Conservation (phyloP, 75 land plant genomes). For the Chamaecyparis obtusa region DNA sequence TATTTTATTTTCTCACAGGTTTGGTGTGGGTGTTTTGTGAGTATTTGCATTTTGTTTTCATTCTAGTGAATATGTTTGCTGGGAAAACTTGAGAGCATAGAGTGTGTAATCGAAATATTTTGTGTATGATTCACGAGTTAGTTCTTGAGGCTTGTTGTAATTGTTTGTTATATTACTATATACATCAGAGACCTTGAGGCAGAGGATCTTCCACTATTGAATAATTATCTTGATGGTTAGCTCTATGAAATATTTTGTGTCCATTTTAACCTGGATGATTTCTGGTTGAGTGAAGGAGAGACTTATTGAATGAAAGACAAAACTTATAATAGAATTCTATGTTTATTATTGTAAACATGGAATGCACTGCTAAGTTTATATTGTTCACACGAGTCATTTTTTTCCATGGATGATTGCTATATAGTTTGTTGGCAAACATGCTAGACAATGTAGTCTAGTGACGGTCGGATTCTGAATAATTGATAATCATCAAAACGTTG, state of each 20-base stretch:
- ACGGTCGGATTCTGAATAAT: no score
- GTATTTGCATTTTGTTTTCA: slow-evolving; percentile 1
- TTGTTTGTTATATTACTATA: slow-evolving; percentile 6
- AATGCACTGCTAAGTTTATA: background rate
- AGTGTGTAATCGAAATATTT: background rate
- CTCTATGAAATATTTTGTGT: background rate
- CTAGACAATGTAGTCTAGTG: background rate
- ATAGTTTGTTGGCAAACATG: background rate
- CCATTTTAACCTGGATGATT: background rate
- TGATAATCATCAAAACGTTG: no score
- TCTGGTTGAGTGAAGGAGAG: background rate
- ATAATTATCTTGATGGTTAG: background rate
- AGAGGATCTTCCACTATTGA: background rate
- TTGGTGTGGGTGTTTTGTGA: slow-evolving; percentile 1
- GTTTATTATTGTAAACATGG: background rate
- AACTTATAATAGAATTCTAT: background rate
- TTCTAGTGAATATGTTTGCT: background rate
- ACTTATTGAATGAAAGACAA: no score
- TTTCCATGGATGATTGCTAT: background rate
- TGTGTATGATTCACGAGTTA: background rate
- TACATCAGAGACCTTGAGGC: background rate
- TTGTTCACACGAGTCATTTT: background rate
- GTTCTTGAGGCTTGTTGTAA: background rate
- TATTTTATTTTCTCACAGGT: background rate
- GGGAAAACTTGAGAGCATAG: background rate